A percentile compares a stretch with the other conserved stretches of the same genome.
These are phyloP conservation scores for Lodderomyces parapsilosis DNA, from an alignment of 1,139 yeast species.

Conservation along the genomic window DNA sequence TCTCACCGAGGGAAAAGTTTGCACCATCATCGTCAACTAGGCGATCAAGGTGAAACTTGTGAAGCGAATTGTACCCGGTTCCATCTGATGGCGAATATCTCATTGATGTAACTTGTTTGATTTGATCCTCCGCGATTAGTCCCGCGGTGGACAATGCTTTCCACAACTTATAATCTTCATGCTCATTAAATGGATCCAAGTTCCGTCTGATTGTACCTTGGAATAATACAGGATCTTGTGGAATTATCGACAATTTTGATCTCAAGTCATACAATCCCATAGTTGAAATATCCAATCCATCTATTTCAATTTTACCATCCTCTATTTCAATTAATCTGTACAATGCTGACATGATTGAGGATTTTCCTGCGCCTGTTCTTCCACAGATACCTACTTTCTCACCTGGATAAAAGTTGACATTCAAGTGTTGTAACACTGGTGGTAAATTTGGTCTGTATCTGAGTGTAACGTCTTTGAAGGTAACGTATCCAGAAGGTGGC, in stretches of 20 bases:
- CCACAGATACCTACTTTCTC: constrained; percentile 94
- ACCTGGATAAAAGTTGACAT: constrained; percentile 73
- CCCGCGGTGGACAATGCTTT: constrained; percentile 61
- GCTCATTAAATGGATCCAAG: constrained; percentile 61
- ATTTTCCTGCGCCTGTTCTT: constrained; percentile 90
- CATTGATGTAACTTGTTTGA: constrained; percentile 1
- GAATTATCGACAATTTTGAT: constrained; percentile 65
- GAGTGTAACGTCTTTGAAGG: constrained; percentile 69
- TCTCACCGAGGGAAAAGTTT: constrained; percentile 42
- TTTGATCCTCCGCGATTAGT: constrained; percentile 36
- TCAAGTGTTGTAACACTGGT: constrained; percentile 79
- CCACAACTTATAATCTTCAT: constrained; percentile 54
- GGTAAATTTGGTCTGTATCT: constrained; percentile 88
- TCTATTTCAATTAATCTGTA: constrained; percentile 90
- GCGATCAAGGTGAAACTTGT: constrained; percentile 40
- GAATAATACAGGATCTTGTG: constrained; percentile 78
- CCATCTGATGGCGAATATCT: not conserved
- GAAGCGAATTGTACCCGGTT: constrained; percentile 4
- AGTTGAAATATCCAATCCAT: constrained; percentile 69
- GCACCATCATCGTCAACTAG: constrained; percentile 40
- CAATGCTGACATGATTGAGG: constrained; percentile 90
- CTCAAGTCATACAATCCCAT: constrained; percentile 60
- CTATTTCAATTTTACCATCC: constrained; percentile 74
- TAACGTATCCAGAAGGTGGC: constrained; percentile 83
- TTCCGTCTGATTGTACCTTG: constrained; percentile 65